Percentiles rank a stretch among this genome's conserved stretches.
Evolutionary conservation across 2,329 filamentous ascomycete genomes (phyloP).

Genomic region (Trichoderma brevicompactum): DNA sequence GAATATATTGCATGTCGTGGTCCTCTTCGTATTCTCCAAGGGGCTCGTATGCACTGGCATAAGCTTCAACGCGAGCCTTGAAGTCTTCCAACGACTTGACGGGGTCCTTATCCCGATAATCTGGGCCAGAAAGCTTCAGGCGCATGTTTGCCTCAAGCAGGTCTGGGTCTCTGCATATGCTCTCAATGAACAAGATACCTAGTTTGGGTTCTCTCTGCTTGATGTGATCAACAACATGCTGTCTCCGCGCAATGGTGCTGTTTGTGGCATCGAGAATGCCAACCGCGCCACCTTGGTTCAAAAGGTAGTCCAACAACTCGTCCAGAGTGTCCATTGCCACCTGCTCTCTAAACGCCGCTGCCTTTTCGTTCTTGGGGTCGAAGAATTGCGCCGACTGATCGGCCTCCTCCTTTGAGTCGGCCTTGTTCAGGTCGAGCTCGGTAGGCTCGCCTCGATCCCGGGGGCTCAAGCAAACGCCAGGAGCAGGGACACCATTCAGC

Average conservation of each 20-base stretch:
- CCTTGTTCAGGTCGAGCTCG: conserved; percentile 43
- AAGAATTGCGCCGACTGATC: conserved; percentile 95
- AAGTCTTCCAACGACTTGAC: conserved; percentile 84
- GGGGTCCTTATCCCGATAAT: conserved; percentile 94
- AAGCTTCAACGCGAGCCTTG: conserved; percentile 87
- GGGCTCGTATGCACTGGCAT: conserved; percentile 91
- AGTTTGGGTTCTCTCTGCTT: conserved; percentile 81
- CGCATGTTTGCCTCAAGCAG: conserved; percentile 96
- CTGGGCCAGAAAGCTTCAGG: conserved; percentile 90
- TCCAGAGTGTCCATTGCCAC: conserved; percentile 91
- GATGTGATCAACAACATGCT: conserved; percentile 82
- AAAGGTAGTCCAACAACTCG: conserved; percentile 87
- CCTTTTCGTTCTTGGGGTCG: conserved; percentile 83
- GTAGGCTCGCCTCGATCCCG: conserved; percentile 45
- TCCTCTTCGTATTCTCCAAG: conserved; percentile 90
- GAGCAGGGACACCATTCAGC: conserved; percentile 56
- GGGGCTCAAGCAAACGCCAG: conserved; percentile 37
- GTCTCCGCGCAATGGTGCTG: conserved; percentile 84
- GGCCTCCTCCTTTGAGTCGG: conserved; percentile 50
- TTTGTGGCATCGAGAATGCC: conserved; percentile 98
- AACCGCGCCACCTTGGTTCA: conserved; percentile 80
- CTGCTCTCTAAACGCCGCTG: conserved; percentile 83
- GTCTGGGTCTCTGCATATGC: conserved; percentile 82
- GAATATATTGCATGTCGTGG: conserved; percentile 90
- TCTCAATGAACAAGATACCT: conserved; percentile 94